Evolutionary conservation across 305 asterid genomes (phyloP), one percentile per base, ranked within the genome.

Genomic region (Fraxinus dipetala): DNA sequence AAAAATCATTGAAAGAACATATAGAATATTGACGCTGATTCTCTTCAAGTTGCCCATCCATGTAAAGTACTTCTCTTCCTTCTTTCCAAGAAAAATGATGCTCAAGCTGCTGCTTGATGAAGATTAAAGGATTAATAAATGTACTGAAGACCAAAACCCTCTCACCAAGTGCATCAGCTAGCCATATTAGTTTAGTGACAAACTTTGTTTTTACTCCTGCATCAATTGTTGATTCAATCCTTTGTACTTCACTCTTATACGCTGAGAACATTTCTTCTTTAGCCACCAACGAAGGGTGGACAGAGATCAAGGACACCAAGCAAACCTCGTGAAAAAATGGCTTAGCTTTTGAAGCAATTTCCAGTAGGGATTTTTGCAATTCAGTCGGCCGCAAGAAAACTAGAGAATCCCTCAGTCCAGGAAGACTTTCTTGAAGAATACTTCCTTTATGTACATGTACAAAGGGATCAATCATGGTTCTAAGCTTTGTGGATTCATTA

Each of bases 201-300:
- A 87, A 83, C 24, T 70, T 83, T 2, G 84, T 54, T 48, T 88
- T 85, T 6, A 78, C 86, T 40, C 89, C 89, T 4, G 82, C 85
- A 75, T 82, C 10, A 13, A 77, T 75, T 24, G 1, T 20, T 3
- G 22, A 13, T 34, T 69, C 84, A 22, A 74, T 81, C 14, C 31
- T 38, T 72, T 54, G 31, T 6, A 83, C 31, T 2, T 43, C 32
- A 13, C n/a, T 13, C 38, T 40, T 77, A 10, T 59, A 6, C 26
- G 16, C 51, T 2, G 78, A 67, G 69, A 84, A 81, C 20, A 32
- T 74, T 36, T 56, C 13, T 0, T 5, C 8, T 3, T 56, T 63
- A 40, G 84, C 79, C 22, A 80, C 83, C 6, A 87, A 65, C 0
- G 85, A 85, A 78, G 89, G 90, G 76, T 87, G 90, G 8, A 85